A percentile compares a stretch with the other conserved stretches of the same genome.
Evolutionary conservation across 2,329 filamentous ascomycete genomes (phyloP).

Genomic region (Aspergillus ibericus): DNA sequence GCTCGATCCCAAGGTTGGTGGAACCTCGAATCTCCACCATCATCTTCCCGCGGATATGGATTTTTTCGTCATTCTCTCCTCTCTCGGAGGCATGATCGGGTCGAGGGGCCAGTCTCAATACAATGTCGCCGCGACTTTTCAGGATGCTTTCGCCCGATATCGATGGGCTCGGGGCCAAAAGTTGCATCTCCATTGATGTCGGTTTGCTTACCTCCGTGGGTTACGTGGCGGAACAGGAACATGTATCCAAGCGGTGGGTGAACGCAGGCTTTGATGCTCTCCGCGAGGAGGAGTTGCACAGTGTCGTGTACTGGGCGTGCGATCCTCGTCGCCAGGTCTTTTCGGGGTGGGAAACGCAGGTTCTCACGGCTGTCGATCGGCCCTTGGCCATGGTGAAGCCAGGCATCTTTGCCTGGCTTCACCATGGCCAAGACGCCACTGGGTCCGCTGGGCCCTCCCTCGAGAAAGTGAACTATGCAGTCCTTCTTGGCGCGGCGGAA

Average conservation of each 20-base stretch:
- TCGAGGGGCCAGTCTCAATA: constrained; percentile 46
- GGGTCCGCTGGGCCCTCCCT: not conserved
- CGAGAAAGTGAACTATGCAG: not conserved
- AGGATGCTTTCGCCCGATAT: constrained; percentile 32
- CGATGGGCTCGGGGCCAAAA: constrained; percentile 23
- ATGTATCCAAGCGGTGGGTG: not conserved
- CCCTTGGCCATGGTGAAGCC: not conserved
- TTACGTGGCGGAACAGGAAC: not conserved
- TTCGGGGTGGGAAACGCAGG: not conserved
- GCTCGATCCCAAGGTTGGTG: not conserved
- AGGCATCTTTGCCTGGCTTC: too few relatives aligned
- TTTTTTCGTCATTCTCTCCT: constrained; percentile 41
- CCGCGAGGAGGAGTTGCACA: not conserved
- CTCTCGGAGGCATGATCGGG: constrained; percentile 41
- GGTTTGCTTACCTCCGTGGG: not conserved
- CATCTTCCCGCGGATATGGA: constrained; percentile 34
- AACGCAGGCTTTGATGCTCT: not conserved
- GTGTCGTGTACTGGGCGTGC: not conserved
- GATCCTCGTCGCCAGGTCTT: not conserved
- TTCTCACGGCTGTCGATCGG: not conserved
- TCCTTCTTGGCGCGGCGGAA: not conserved
- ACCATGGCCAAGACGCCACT: not conserved
- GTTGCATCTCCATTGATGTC: constrained; percentile 27
- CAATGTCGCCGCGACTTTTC: constrained; percentile 35
- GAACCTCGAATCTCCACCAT: constrained; percentile 32